These are phyloP conservation scores for Rhizopogon parksii DNA, from an alignment of 1,284 basidiomycete species.

Conservation along the genomic window DNA sequence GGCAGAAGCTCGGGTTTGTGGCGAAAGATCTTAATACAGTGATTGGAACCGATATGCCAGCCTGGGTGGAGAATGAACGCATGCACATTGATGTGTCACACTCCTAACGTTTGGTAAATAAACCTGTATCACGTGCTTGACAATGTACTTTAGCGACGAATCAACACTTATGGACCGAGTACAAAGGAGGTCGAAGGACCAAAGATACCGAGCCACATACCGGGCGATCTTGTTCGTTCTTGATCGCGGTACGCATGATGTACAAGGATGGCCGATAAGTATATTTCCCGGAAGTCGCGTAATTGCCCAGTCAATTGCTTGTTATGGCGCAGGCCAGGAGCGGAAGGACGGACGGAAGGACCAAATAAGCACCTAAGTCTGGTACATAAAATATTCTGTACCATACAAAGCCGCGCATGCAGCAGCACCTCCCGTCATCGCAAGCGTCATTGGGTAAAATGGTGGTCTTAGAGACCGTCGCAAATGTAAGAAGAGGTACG, in stretches of 20 bases:
- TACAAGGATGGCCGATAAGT: too few relatives aligned
- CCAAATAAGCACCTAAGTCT: slow-evolving; percentile 14
- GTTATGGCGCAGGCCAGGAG: too few relatives aligned
- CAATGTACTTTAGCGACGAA: background rate
- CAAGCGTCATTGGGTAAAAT: slow-evolving; percentile 29
- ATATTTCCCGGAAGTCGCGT: background rate
- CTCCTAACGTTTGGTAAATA: too few relatives aligned
- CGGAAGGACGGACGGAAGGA: background rate
- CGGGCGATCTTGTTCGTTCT: background rate
- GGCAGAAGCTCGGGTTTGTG: slow-evolving; percentile 12
- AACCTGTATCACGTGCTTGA: background rate
- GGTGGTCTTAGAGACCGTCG: slow-evolving; percentile 30
- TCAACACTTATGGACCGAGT: background rate
- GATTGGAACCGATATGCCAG: background rate
- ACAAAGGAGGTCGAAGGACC: background rate
- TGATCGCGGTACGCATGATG: too few relatives aligned
- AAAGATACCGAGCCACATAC: background rate
- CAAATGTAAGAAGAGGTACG: slow-evolving; percentile 37
- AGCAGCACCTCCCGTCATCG: slow-evolving; percentile 29
- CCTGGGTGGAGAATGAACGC: background rate
- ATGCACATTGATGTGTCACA: background rate
- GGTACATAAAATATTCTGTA: slow-evolving; percentile 37
- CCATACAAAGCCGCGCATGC: slow-evolving; percentile 36
- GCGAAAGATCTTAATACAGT: background rate
- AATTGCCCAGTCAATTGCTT: too few relatives aligned